Base-by-base conservation (phyloP, 1,284 basidiomycete genomes). In the Cystobasidium sp. region DNA sequence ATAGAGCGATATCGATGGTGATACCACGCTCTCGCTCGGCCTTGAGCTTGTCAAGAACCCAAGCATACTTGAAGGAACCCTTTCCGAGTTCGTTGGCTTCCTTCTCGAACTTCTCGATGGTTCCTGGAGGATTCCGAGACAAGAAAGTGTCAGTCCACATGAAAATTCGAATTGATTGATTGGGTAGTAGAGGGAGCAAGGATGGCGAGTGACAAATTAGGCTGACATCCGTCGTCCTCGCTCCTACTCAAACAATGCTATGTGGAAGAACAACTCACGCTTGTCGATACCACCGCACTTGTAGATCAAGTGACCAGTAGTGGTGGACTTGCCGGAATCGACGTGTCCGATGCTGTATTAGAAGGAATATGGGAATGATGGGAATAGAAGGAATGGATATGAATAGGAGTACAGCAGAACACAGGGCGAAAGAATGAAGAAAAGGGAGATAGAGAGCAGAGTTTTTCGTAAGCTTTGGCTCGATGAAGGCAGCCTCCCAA, bases 211-310 rank as follows among this genome's bases (percentile, higher is more conserved):
- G 24, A 31, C 31, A 18, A 18, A 12, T n/a, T n/a, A n/a, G n/a
- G n/a, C n/a, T n/a, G n/a, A n/a, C n/a, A n/a, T n/a, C n/a, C n/a
- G n/a, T n/a, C n/a, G n/a, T n/a, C n/a, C n/a, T n/a, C n/a, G n/a
- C n/a, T n/a, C 20, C 22, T 39, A 22, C 9, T 44, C 16, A 14
- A 56, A n/a, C 14, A 37, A 20, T 14, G 55, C 12, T 51, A 9
- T 20, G 59, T 49, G 31, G 18, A 31, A 58, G 61, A 6, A 18
- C 75, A 56, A 78, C 80, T 78, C 98, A 91, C 97, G 96, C 89
- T 99, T 99, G 86, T 99, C 97, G 87, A 99, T 99, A 93, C 97
- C 97, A 90, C 96, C 96, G 86, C 96, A 99, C 91, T 99, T 98
- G 93, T 98, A 98, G 90, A 99, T 99, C 87, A 99, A 88, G 88